Evolutionary conservation across 2,329 filamentous ascomycete genomes (phyloP), one percentile per base, ranked within the genome.

Genomic region (Phyllosticta capitalensis): DNA sequence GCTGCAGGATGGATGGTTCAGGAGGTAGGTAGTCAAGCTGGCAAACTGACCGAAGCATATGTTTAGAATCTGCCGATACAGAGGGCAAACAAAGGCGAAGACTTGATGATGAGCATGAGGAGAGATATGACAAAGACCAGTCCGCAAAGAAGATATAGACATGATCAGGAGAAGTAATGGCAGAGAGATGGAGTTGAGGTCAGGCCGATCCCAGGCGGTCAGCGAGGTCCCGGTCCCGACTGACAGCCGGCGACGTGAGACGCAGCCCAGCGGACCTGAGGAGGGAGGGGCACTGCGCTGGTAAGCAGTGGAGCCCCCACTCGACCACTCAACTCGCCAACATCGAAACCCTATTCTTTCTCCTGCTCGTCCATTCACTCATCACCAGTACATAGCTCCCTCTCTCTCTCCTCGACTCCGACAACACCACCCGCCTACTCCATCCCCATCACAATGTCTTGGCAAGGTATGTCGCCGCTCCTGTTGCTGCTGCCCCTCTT

Each of bases 381-480:
- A 10, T 21, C 19, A 30, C 53, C 26, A 30, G 20, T 24, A 24
- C 50, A 57, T 54, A 63, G 66, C 65, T 68, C 67, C 66, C 64
- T 65, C 65, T 67, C 65, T 50, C 59, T 21, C 24, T 33, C 49
- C 30, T 57, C 58, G 53, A 62, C 62, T 65, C 63, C 63, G 55
- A 61, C 61, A 63, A 61, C 61, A 61, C 63, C 52, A 61, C 55
- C 58, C 60, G 53, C 59, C 54, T 52, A 62, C 55, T 61, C 56
- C 55, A 58, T 59, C 49, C 56, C 22, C 63, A 58, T 30, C 52
- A 66, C 49, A 67, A 74, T 75, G 72, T 75, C 72, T 70, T 75
- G 72, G 72, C 72, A 74, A 74, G 71, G 72, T 74, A 62, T 65
- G 69, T 62, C 65, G 61, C 61, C 59, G 57, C 63, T 54, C 33